Percentiles rank a stretch among this genome's conserved stretches.
Conservation (phyloP, 225 moss, liverwort and hornwort genomes). For the Anthoceros angustus region DNA sequence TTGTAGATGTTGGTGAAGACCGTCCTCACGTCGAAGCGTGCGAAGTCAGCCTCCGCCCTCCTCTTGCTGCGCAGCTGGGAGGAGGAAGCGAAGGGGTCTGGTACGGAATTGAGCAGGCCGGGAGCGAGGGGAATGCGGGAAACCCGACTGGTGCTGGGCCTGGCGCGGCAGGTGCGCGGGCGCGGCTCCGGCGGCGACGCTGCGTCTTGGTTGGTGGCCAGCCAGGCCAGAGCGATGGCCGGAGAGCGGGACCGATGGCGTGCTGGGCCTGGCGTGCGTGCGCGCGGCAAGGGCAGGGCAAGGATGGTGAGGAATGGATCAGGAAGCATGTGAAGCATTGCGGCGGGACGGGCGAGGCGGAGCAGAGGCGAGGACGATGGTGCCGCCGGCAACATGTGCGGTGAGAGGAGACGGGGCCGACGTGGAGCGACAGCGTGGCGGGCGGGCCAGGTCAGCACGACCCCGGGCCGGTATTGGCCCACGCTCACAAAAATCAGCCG, state of each 20-base stretch:
- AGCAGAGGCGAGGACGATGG: background rate
- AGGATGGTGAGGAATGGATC: background rate
- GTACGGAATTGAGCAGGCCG: too few relatives aligned
- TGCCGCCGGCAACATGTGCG: background rate
- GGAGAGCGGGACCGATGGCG: too few relatives aligned
- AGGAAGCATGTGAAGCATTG: background rate
- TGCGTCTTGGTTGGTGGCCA: too few relatives aligned
- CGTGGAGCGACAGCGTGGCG: conserved; percentile 1
- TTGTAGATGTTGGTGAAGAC: conserved; percentile 2
- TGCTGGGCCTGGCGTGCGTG: too few relatives aligned
- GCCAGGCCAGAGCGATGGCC: too few relatives aligned
- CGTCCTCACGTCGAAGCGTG: background rate
- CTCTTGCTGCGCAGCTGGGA: background rate
- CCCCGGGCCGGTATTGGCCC: background rate
- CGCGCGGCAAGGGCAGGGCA: background rate
- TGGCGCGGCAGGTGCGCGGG: too few relatives aligned
- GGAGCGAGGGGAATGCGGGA: too few relatives aligned
- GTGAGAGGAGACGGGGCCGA: background rate
- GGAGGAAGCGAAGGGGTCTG: background rate
- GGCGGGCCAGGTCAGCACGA: conserved; percentile 1
- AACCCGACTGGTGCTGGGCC: too few relatives aligned
- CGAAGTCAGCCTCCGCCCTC: background rate
- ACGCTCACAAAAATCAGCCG: background rate
- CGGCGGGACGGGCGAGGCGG: background rate
- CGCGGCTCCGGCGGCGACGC: too few relatives aligned